phyloP scores from a whole-genome alignment of 1,139 yeast species.

The Hyphopichia fennica region DNA sequence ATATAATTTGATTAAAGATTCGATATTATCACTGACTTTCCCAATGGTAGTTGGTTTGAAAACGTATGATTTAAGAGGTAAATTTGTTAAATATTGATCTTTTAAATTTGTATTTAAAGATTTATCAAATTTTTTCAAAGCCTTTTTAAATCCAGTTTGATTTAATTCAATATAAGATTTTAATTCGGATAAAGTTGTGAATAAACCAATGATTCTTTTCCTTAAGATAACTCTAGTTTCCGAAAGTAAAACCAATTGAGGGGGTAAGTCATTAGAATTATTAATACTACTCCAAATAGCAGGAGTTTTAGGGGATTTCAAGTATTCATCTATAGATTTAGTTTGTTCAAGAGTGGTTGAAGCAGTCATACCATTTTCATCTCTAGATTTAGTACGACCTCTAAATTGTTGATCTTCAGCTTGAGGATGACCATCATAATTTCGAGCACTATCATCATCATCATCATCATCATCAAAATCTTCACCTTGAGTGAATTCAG shows the following conservation, averaged over 20 bases:
- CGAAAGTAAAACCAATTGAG: slow-evolving; percentile 40
- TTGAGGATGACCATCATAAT: slow-evolving; percentile 8
- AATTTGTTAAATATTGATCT: slow-evolving; percentile 33
- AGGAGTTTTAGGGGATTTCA: slow-evolving; percentile 40
- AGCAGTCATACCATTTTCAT: not conserved
- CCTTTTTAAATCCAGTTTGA: slow-evolving; percentile 66
- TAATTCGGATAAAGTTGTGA: slow-evolving; percentile 61
- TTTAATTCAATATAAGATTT: slow-evolving; percentile 68
- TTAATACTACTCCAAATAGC: slow-evolving; percentile 34
- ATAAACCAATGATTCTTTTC: slow-evolving; percentile 56
- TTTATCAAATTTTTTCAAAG: slow-evolving; percentile 70
- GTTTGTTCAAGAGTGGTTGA: slow-evolving; percentile 19
- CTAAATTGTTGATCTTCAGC: slow-evolving; percentile 9
- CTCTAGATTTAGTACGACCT: slow-evolving; percentile 7
- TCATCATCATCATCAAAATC: slow-evolving; percentile 12
- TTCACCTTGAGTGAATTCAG: slow-evolving; percentile 30
- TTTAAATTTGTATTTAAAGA: slow-evolving; percentile 47
- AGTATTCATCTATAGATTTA: slow-evolving; percentile 37
- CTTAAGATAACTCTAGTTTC: slow-evolving; percentile 53
- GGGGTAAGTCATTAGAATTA: slow-evolving; percentile 28
- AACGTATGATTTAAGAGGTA: slow-evolving; percentile 33
- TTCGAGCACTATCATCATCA: slow-evolving; percentile 5
- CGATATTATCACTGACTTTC: slow-evolving; percentile 43
- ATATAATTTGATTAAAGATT: slow-evolving; percentile 35
- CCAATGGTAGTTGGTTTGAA: slow-evolving; percentile 42